Evolutionary conservation across 2,329 filamentous ascomycete species (phyloP), one percentile per base, ranked within the genome.

Genomic region (Botrytis porri): DNA sequence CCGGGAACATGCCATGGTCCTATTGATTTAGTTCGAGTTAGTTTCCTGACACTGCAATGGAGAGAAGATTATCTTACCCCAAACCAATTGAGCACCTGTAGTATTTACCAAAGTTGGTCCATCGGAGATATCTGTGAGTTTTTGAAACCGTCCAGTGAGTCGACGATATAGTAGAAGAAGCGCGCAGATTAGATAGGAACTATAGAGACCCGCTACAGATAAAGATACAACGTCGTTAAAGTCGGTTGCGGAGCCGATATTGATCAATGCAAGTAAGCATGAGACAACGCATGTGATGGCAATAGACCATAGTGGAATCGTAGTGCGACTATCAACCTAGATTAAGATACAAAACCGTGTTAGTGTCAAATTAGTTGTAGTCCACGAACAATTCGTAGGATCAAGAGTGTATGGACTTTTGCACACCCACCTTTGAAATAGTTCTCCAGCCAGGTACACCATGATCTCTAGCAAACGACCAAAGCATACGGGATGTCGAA

Each of bases 181-280:
- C 1, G 63, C 65, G 20, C 57, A 69, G 41, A 75, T 72, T 1
- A 75, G 35, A 29, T 75, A 74, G 12, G 69, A 74, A 12, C 41
- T 63, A 22, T 72, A 75, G 12, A 75, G 64, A 25, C 71, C 67
- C 10, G 69, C 45, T 25, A 75, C 62, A 14, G 65, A 60, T 10
- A 88, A 80, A 2, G 85, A 86, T 20, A 84, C 82, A 71, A 87
- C 83, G 70, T 84, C 84, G 75, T 86, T 86, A 77, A 87, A 86
- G 6, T 85, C 86, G 1, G 83, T 82, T 1, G 82, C 78, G 14
- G 83, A 86, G 51, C 84, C 85, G 73, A 87, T 83, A 78, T 84
- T 86, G 80, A 87, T 87, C 12, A 76, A 35, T 29, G 57, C 51
- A 37, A 76, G 74, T 16, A 76, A 39, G n/a, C 54, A 61, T 43